Base-by-base conservation (phyloP, 2,329 filamentous ascomycete species). In the Remersonia thermophila region DNA sequence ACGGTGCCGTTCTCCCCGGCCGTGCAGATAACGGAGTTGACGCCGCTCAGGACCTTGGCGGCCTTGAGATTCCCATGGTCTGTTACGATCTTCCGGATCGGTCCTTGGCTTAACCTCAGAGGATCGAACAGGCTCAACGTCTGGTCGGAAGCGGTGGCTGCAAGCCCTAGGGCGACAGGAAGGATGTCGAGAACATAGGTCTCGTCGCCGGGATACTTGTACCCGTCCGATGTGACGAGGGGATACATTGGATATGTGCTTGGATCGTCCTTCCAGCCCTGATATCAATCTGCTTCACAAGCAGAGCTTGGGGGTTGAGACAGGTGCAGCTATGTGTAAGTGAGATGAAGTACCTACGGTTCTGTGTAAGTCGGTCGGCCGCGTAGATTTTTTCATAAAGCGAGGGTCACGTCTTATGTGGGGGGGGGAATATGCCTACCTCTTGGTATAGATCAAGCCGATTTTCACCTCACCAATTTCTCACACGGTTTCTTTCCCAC, bases 1-100 rank as follows among this genome's bases (percentile, higher is more conserved):
- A 85, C 69, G 7, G 65, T 62, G 7, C 83, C 82, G 51, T 86
- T 77, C 53, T 80, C 72, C 32, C 83, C 83, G 1, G 80, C 73
- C 0, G 82, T 86, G 40, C 72, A 73, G 5, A 85, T 62, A 14
- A 77, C 52, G 4, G 66, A 67, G 18, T 64, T 65, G 14, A 55
- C 56, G 4, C 57, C 59, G 40, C 73, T 71, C 32, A 73, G 69
- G 1, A 69, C 62, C 35, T 69, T 66, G 20, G 83, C 60, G 42
- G 72, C 74, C 11, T 76, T 77, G 46, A 84, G 60, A 42, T 80
- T 80, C 4, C 68, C 65, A 44, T 82, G 75, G 23, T 66, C 61
- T 8, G 69, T 71, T 26, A 55, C 52, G 32, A 73, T 58, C 7
- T 59, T 59, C 34, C 62, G 61, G 17, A 67, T 46, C 3, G 71